Base-by-base conservation (phyloP, 2,329 filamentous ascomycete genomes). In the Colletotrichum phormii region DNA sequence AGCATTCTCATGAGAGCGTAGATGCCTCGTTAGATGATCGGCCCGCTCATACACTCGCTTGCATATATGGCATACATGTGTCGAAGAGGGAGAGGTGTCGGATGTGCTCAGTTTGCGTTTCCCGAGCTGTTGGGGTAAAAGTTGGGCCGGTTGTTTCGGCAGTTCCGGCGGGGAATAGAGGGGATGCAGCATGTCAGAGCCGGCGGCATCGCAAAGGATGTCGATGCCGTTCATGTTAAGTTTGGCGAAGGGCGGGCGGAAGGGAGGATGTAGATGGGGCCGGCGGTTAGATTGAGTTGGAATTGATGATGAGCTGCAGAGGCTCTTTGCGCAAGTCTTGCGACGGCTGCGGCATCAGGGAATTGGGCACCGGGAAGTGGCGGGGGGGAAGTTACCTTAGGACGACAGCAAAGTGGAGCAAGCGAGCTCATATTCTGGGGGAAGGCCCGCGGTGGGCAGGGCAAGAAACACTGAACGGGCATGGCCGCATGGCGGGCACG, bases 1-100 rank as follows among this genome's bases (percentile, higher is more conserved):
- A 5, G 71, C 71, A 54, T 73, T 73, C 55, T 73, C 71, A 46
- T 73, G 71, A 26, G 71, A 73, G 26, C 71, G 71, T 9, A 73
- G 60, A 18, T 73, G 71, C 6, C 71, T 51, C 24, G 71, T 73
- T 46, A 73, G 26, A n/a, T 73, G 71, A 15, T 73, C 71, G 60
- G 71, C 71, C 64, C 71, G 54, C 61, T 73, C 71, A 60, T 73
- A 73, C 15, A 73, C 61, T 22, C 55, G 58, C 26, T 55, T 71
- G 66, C 71, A 73, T 37, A 73, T 73, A 12, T 73, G 66, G 35
- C 71, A 73, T 35, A 73, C 55, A 33, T 73, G 71, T 60, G 66
- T 60, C 18, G 66, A 55, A 51, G 59, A 63, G 26, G 61, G 49
- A 5, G 71, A 71, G n/a, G 67, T 42, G n/a, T 72, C 65, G 24